Evolutionary conservation across 1,284 basidiomycete genomes (phyloP), one percentile per base, ranked within the genome.

Genomic region (Mycena sp.): DNA sequence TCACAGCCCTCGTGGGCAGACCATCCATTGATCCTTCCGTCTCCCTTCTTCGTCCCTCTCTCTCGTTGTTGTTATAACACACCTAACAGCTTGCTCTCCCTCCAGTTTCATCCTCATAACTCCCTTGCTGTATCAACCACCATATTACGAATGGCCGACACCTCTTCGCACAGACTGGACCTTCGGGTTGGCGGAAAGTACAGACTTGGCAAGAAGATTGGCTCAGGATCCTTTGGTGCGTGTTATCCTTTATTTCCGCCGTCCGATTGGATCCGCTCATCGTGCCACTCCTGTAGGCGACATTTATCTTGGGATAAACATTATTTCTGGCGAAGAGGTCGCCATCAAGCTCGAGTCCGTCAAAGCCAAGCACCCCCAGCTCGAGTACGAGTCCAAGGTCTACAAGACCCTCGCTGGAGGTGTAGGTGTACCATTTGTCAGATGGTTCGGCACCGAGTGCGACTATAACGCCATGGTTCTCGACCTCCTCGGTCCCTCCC

Each of bases 401-500:
- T 96, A 96, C 88, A 97, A 98, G 91, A 97, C 96, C 30, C 91
- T 99, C 54, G 97, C 97, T n/a, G 98, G 97, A 73, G 98, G 97
- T 79, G 97, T 99, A 67, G 98, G 98, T 70, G 95, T 99, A 18
- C 97, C 98, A 7, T 99, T 99, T 77, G 97, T 99, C 69, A 87
- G 97, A 78, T 95, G 98, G 98, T 99, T 96, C 81, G 98, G 98
- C 55, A 98, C 97, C 74, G 97, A 99, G 83, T 99, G 97, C 82
- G 97, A 99, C 83, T 99, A 99, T 89, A 98, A 99, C 74, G 97
- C 97, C 72, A 99, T 99, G 97, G 98, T 99, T 71, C 87, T 99
- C 77, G 98, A 99, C 85, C 92, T 99, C 70, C 91, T 99, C 52
- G 98, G 97, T 4, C 97, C 98, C 39, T 97, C 96, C 56, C 92